phyloP scores from a whole-genome alignment of 257 asterid species.

The Verbena officinalis region DNA sequence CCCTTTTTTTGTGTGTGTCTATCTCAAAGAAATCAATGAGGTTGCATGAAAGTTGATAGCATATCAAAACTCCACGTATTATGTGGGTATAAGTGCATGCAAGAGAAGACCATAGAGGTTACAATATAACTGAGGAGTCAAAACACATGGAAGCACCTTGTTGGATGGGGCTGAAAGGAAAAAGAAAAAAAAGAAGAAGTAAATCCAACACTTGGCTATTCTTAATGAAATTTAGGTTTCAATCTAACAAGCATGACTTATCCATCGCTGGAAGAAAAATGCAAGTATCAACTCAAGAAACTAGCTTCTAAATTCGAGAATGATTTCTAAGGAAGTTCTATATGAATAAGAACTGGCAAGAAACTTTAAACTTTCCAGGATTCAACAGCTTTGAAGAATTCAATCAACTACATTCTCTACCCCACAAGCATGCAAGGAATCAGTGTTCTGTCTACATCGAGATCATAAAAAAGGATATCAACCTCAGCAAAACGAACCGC shows the following conservation, averaged over 20 bases:
- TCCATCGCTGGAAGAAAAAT: not conserved
- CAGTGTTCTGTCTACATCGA: not conserved
- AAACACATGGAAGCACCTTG: not conserved
- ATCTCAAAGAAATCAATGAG: too few species aligned
- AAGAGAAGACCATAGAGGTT: too few species aligned
- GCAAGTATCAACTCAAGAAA: constrained; percentile 2
- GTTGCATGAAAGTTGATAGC: too few species aligned
- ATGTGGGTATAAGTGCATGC: too few species aligned
- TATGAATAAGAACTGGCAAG: not conserved
- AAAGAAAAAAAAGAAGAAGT: not conserved
- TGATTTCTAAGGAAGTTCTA: not conserved
- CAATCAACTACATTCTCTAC: not conserved
- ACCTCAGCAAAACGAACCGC: constrained; percentile 14
- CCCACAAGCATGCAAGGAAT: constrained; percentile 7
- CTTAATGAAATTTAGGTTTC: too few species aligned
- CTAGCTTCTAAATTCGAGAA: constrained; percentile 4
- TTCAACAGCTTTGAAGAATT: constrained; percentile 16
- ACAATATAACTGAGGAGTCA: not conserved
- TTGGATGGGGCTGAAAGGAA: not conserved
- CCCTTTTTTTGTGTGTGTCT: too few species aligned
- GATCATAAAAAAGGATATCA: not conserved
- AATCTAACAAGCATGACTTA: not conserved
- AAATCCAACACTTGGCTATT: not conserved
- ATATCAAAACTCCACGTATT: too few species aligned
- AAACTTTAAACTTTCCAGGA: not conserved